A percentile compares a stretch with the other conserved stretches of the same genome.
phyloP scores from a whole-genome alignment of 179 eudicot species.

The Vitellaria paradoxa region DNA sequence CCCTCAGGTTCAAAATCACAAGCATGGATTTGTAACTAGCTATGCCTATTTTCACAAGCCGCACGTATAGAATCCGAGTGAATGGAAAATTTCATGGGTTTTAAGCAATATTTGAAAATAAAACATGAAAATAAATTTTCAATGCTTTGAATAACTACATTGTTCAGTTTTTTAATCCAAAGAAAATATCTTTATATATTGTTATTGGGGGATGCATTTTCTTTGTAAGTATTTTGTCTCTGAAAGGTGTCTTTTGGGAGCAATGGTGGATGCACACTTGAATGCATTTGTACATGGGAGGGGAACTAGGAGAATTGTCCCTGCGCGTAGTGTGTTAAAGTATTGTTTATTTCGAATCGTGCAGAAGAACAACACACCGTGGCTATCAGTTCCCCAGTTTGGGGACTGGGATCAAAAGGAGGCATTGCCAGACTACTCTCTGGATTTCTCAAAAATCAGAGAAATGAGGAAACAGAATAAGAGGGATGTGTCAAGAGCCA shows the following conservation, averaged over 20 bases:
- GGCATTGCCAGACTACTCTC: constrained; percentile 73
- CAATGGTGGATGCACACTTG: neutral
- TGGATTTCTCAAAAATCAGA: constrained; percentile 93
- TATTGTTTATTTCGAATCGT: no score
- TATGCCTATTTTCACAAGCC: no score
- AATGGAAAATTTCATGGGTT: no score
- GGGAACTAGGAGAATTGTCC: neutral
- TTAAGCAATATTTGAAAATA: neutral
- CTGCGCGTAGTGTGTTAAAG: neutral
- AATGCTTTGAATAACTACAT: no score
- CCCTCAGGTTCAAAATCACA: no score
- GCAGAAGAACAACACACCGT: constrained; percentile 58
- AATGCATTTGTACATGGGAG: neutral
- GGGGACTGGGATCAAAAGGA: constrained; percentile 98
- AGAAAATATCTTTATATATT: neutral
- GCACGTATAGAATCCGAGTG: no score
- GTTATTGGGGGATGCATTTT: neutral
- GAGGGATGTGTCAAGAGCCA: constrained; percentile 82
- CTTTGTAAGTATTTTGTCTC: no score
- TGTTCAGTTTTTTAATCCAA: no score
- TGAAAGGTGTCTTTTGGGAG: neutral
- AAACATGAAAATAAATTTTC: neutral
- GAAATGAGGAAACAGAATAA: constrained; percentile 95
- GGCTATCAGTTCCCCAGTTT: constrained; percentile 95
- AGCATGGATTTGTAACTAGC: no score